Base-by-base conservation (phyloP, 352 stramenopile genomes). In the Globisporangium radiosum region DNA sequence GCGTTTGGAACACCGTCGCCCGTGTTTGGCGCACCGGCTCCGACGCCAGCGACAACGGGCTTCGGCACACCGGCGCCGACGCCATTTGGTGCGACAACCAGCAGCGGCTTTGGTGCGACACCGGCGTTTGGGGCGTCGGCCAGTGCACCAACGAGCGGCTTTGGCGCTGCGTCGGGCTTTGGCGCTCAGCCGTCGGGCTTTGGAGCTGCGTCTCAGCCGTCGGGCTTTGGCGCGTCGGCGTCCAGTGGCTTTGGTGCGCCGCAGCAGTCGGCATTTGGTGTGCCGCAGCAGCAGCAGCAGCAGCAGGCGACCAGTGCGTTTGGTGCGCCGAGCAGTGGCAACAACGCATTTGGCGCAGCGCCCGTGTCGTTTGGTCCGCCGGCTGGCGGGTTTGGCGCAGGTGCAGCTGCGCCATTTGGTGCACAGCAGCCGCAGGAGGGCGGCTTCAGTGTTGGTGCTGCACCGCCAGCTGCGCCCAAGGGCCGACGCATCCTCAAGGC, bases 401-500 rank as follows among this genome's bases (percentile, higher is more conserved):
- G 17, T 15, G 10, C 17, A 5, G 38, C 56, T 43, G 73, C 62
- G 3, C 25, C 25, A 1, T 83, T 81, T 25, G 65, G 64, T 7
- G 71, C 63, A 33, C 60, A 66, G 17, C 51, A 64, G 33, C 25
- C 25, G 1, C 2, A 1, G 25, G 73, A 73, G n/a, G 79, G 77
- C 33, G 71, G 74, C 36, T 94, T 94, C 50, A 85, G 63, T 59
- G 79, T 92, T 64, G 85, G 85, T 7, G 71, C 72, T 7, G 75
- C 81, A 25, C 25, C 25, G 50, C 80, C 70, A 42, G 65, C 78
- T 43, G 66, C 73, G 11, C 64, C 65, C 9, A 85, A 85, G 62
- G 69, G 69, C 19, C 76, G 81, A 48, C 81, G 81, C 44, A 90
- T 92, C 57, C 59, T 92, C 40, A 75, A 78, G 65, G 50, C 67